Evolutionary conservation across 805 yeast species (phyloP), one percentile per base, ranked within the genome.

Genomic region (Candida stauntonica): DNA sequence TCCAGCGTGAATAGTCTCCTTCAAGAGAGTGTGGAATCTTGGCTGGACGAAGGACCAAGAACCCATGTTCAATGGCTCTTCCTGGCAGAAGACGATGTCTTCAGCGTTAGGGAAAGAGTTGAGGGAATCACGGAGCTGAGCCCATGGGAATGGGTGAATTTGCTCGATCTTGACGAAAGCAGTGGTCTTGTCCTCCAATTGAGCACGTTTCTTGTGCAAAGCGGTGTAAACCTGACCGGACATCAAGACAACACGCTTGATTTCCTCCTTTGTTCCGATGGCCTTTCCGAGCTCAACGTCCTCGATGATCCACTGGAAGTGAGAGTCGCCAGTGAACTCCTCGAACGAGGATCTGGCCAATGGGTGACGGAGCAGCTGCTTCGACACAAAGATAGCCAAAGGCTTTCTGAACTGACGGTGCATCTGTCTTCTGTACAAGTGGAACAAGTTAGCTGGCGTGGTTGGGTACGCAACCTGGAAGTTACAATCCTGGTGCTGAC

Each of bases 401-500:
- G 99, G 93, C 66, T 84, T 83, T 73, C 99, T 83, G 75, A 93
- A 93, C 72, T 91, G 97, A 70, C 99, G 86, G 70, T 91, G 98
- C 88, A 88, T 89, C 76, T 93, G 99, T 74, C 99, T 85, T 77
- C 99, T 86, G 64, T 91, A 69, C 60, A 89, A 72, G 65, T 93
- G 99, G 95, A 93, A 93, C 63, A 88, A 63, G 64, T 88, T 89
- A 34, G 97, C 86, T 46, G 99, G 99, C 12, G 98, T 93, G 24
- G 98, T 85, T 67, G 99, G 98, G 71, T 93, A 93, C 15, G 89
- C 97, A 61, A 93, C 78, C 71, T 94, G 99, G 82, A 89, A 82
- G 74, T 93, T 93, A 75, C 94, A 81, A 63, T 93, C 99, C 73
- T 93, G 99, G 65, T 93, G 98, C 72, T 93, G 99, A 68, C 99